These are phyloP conservation scores for Sarcocystis neurona DNA, from an alignment of 169 alveolate species.

Conservation along the genomic window DNA sequence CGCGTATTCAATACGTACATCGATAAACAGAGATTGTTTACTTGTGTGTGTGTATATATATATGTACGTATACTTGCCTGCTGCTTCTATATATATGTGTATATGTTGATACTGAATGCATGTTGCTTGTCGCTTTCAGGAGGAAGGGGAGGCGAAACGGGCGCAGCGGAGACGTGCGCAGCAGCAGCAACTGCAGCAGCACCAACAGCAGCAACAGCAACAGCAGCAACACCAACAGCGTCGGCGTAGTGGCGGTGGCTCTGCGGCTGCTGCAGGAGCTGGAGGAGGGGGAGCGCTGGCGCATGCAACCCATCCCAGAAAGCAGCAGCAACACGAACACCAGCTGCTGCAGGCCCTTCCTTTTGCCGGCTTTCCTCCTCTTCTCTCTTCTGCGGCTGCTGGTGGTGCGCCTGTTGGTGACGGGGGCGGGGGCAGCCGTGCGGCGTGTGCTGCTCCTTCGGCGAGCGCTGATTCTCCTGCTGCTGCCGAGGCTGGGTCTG, in stretches of 20 bases:
- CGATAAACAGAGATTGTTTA: background rate
- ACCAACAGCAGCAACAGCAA: background rate
- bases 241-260: background rate
- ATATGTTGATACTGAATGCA: no score
- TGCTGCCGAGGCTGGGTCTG: background rate
- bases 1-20: background rate
- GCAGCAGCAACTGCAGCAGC: background rate
- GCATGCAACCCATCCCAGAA: background rate
- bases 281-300: background rate
- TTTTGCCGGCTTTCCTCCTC: background rate
- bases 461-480: background rate
- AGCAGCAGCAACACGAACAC: conserved; percentile 9
- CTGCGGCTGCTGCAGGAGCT: background rate
- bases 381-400: background rate
- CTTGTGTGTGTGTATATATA: background rate
- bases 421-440: background rate
- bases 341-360: background rate
- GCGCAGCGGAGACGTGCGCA: conserved; percentile 46
- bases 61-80: background rate
- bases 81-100: background rate
- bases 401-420: background rate
- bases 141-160: conserved; percentile 49
- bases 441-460: background rate
- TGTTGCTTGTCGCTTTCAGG: no score
- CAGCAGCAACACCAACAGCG: background rate